phyloP scores from a whole-genome alignment of 129 eudicot genomes.

The Helichrysum umbraculigerum region DNA sequence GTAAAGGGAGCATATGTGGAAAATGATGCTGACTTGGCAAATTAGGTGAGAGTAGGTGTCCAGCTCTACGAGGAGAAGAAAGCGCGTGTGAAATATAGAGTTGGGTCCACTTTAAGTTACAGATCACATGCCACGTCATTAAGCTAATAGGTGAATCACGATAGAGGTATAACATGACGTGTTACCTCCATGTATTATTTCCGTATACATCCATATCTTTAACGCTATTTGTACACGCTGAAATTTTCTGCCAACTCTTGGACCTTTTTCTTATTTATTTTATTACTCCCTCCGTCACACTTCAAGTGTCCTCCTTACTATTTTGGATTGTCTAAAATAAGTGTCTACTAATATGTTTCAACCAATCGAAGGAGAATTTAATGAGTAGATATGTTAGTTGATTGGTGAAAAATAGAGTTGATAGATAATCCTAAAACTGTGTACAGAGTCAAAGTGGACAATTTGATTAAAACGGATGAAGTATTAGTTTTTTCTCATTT shows the following conservation, averaged over 20 bases:
- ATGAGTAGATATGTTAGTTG: too few species aligned
- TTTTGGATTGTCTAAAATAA: too few species aligned
- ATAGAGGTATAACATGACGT: not conserved
- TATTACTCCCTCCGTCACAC: not conserved
- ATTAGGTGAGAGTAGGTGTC: not conserved
- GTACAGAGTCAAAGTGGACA: too few species aligned
- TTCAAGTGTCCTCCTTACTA: too few species aligned
- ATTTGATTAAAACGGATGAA: too few species aligned
- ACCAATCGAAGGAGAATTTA: too few species aligned
- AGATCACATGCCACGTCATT: conserved; percentile 25
- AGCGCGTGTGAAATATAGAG: not conserved
- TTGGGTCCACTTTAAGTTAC: conserved; percentile 1
- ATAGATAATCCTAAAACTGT: too few species aligned
- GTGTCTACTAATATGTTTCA: too few species aligned
- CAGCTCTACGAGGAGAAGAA: conserved; percentile 7
- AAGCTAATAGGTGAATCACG: not conserved
- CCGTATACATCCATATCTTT: conserved; percentile 12
- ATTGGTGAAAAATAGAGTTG: too few species aligned
- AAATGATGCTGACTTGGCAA: not conserved
- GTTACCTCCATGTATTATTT: not conserved
- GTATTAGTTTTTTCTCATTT: too few species aligned
- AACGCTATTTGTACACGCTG: conserved; percentile 15
- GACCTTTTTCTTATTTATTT: conserved; percentile 3
- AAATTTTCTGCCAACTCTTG: conserved; percentile 16
- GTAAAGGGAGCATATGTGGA: too few species aligned